Evolutionary conservation across 2,329 filamentous ascomycete species (phyloP).

Genomic region (Calonectria multiphialidica): DNA sequence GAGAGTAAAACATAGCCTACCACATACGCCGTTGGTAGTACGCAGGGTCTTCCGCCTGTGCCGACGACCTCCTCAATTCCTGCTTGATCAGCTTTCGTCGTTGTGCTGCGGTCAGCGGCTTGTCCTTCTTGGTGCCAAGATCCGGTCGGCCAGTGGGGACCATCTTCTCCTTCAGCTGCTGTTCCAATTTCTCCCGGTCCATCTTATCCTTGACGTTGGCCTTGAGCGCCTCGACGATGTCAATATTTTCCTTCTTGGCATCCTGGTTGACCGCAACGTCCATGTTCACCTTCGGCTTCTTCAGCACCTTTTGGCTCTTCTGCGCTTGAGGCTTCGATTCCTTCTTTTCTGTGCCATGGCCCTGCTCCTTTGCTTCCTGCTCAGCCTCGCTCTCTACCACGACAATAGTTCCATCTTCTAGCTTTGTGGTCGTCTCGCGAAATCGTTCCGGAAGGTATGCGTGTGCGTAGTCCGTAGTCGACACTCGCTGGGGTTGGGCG

Average conservation of each 20-base stretch:
- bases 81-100: slow-evolving; percentile 70
- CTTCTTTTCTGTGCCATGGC: slow-evolving; percentile 51
- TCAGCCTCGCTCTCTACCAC: slow-evolving; percentile 52
- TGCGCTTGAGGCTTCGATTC: slow-evolving; percentile 41
- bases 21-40: slow-evolving; percentile 69
- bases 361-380: slow-evolving; percentile 43
- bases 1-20: slow-evolving; percentile 44
- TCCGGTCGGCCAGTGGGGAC: background rate
- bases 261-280: slow-evolving; percentile 21
- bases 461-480: slow-evolving; percentile 56
- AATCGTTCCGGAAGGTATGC: slow-evolving; percentile 65
- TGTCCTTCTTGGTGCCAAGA: slow-evolving; percentile 49
- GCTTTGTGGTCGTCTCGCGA: slow-evolving; percentile 57
- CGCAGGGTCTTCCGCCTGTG: slow-evolving; percentile 58
- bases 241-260: slow-evolving; percentile 42
- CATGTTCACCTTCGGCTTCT: slow-evolving; percentile 27
- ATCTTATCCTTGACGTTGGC: slow-evolving; percentile 48
- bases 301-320: slow-evolving; percentile 15
- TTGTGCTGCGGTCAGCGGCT: slow-evolving; percentile 64
- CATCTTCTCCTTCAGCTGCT: slow-evolving; percentile 45
- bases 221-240: slow-evolving; percentile 48
- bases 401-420: slow-evolving; percentile 60
- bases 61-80: slow-evolving; percentile 63
- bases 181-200: background rate
- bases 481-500: slow-evolving; percentile 2